Percentiles rank a stretch among this genome's conserved stretches.
Conservation (phyloP, 352 stramenopile species). For the Globisporangium rhizosaccharum region DNA sequence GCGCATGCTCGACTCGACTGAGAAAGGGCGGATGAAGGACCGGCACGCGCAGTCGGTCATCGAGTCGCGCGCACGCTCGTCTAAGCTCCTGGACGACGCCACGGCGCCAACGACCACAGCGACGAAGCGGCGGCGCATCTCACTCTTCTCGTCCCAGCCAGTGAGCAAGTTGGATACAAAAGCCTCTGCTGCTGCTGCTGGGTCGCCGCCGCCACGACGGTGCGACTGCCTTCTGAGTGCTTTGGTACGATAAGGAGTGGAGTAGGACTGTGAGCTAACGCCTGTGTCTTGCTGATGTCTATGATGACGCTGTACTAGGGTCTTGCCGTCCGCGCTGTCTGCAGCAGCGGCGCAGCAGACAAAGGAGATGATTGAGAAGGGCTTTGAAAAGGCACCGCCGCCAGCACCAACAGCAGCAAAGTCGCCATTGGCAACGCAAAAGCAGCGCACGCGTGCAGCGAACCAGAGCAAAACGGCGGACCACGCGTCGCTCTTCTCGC, state of each 20-base stretch:
- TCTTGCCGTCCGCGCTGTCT: conserved; percentile 33
- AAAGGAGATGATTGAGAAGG: conserved; percentile 34
- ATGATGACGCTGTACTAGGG: not conserved
- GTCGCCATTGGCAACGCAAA: not conserved
- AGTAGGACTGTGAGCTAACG: not conserved
- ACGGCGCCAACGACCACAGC: not conserved
- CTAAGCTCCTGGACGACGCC: conserved; percentile 47
- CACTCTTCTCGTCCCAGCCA: too few relatives aligned
- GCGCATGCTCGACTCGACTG: conserved; percentile 60
- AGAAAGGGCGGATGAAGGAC: conserved; percentile 83
- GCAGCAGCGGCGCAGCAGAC: conserved; percentile 23
- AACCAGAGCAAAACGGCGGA: not conserved
- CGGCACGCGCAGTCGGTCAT: conserved; percentile 67
- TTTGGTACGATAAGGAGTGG: not conserved
- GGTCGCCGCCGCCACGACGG: not conserved
- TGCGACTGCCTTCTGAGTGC: not conserved
- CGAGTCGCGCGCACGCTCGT: conserved; percentile 61
- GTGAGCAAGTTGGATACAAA: too few relatives aligned
- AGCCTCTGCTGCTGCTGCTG: not conserved
- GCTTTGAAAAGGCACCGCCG: conserved; percentile 16
- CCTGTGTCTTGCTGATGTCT: not conserved
- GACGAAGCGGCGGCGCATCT: conserved; percentile 9
- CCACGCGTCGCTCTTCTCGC: conserved; percentile 8
- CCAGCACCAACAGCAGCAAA: not conserved
- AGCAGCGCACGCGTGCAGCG: not conserved